Evolutionary conservation across 495 filamentous ascomycete genomes (phyloP), one percentile per base, ranked within the genome.

Genomic region (Aspergillus avenaceus): DNA sequence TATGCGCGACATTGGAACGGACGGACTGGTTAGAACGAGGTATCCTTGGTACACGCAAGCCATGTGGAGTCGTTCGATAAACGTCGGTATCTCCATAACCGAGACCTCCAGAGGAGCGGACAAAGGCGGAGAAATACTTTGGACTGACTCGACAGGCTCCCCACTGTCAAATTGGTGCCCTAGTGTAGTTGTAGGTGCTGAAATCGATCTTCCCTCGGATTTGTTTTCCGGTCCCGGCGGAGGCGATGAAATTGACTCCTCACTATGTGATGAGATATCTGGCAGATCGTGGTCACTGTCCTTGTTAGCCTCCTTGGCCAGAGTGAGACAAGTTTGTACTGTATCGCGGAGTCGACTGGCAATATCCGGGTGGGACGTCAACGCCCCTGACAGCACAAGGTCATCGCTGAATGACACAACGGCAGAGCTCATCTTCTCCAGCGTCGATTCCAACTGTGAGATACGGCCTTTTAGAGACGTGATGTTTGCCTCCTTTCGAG

Each of bases 401-500:
- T 53, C 78, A 47, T 91, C 82, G 43, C 84, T 81, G 26, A 92
- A 82, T n/a, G 76, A 72, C 41, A 84, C 69, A 47, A 93, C 90
- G 0, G 82, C 76, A 44, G 77, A 81, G 64, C 83, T 85, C 82
- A 95, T 87, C 49, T 86, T 79, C 54, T 85, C 81, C 50, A 90
- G 84, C 2, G 80, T 76, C 5, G 72, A 69, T 47, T 85, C 81
- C 21, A 95, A 73, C 25, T 80, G 75, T 23, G 81, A 65, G 21
- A 91, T 86, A 44, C 81, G 76, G 28, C 75, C 74, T 50, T 87
- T 85, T 6, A 93, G 73, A 1, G 83, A 80, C n/a, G 80, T 77
- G 42, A 95, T 88, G 3, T 85, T 87, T 19, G 79, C 86, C 61
- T 95, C 88, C 61, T 93, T 92, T 13, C 89, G 83, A 54, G 87